Conservation (phyloP, 805 yeast genomes). For the Candida jianshihensis region DNA sequence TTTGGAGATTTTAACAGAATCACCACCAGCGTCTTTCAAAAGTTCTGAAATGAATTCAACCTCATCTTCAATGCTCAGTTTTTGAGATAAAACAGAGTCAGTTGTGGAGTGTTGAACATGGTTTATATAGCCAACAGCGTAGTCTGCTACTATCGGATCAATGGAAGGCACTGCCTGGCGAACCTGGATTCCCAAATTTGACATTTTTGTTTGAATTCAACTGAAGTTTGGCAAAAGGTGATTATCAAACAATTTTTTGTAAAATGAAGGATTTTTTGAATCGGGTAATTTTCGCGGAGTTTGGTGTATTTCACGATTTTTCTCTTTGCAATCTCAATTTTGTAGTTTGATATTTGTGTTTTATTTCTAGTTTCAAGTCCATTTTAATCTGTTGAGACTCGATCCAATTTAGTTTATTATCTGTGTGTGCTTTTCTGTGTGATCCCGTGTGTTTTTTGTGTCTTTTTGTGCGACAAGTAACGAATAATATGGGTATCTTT, state of each 20-base stretch:
- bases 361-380: too few species aligned
- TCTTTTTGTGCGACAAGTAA: too few species aligned
- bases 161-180: conserved; percentile 82
- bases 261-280: background rate
- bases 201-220: conserved; percentile 22
- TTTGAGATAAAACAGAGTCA: conserved; percentile 76
- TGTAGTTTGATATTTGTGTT: too few species aligned
- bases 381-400: too few species aligned
- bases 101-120: conserved; percentile 72
- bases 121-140: conserved; percentile 86
- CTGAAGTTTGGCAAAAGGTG: background rate
- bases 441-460: too few species aligned
- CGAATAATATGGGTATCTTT: conserved; percentile 43
- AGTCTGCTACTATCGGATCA: conserved; percentile 80
- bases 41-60: conserved; percentile 59
- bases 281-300: too few species aligned
- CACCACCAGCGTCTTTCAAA: conserved; percentile 76
- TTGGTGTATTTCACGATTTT: too few species aligned
- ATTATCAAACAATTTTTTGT: background rate
- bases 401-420: too few species aligned
- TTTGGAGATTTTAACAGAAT: conserved; percentile 42
- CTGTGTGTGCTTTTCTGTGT: too few species aligned
- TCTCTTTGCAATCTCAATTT: too few species aligned
- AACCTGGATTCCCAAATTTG: conserved; percentile 46
- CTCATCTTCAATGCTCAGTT: conserved; percentile 60